Base-by-base conservation (phyloP, 2,329 filamentous ascomycete genomes). In the Xylaria arbuscula region DNA sequence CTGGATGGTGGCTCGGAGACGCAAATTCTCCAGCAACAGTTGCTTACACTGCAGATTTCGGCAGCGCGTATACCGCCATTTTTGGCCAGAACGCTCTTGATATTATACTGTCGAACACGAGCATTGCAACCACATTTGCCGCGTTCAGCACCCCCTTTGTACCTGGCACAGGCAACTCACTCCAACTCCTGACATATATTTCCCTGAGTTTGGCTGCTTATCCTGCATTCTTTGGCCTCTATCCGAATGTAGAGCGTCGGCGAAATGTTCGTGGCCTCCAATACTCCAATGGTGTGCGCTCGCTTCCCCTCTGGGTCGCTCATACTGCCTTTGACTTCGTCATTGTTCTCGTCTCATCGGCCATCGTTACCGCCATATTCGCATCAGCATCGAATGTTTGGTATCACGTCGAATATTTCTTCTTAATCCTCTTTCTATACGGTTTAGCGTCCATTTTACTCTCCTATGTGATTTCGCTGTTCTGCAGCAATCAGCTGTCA, bases 241-340 rank as follows among this genome's bases (percentile, higher is more conserved):
- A 98, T 76, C 93, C 93, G 0, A 97, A 93, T n/a, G 84, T 92
- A 34, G 94, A 98, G 79, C 87, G 93, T 32, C 83, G 93, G 11
- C 84, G 89, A 58, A 92, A 93, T 71, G 93, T 98, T 28, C 88
- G 94, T 60, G 92, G 92, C 17, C 83, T 98, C 36, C 91, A 98
- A 79, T 98, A 97, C 80, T 97, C 93, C 62, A 98, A 97, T 76
- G 94, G 94, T 55, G 93, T 97, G 34, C 86, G 92, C 13, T 90
- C 92, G 0, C 83, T 92, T 9, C 93, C 94, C 0, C 83, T 98
- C 1, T 98, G 95, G 94, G 80, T 93, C 5, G 93, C 94, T 1
- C 97, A 98, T 76, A 84, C 92, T 0, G 76, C 84, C 0, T 97
- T 97, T 76, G 94, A 98, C 80, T 93, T 94, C 71, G 77, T 87